Evolutionary conservation across 2,329 filamentous ascomycete genomes (phyloP), one percentile per base, ranked within the genome.

Genomic region (Byssothecium circinans): DNA sequence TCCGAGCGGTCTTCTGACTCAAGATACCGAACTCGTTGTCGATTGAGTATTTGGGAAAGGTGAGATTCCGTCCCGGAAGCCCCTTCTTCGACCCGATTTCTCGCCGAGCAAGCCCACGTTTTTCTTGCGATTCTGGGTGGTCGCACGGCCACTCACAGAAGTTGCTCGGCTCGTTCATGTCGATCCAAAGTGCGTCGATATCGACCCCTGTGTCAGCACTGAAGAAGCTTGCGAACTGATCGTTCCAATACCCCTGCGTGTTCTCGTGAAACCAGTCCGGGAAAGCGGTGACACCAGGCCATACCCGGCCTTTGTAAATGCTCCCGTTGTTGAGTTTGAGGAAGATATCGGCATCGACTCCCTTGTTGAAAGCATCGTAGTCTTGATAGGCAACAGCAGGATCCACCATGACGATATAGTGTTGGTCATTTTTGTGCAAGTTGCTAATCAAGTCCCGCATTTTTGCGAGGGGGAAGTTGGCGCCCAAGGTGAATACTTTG

Each of bases 381-480:
- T 65, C 50, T 42, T 67, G 61, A 32, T 60, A 62, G 1, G 75
- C 76, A 7, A 83, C 78, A 22, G 84, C 84, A 58, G 86, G 85
- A 58, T 92, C 88, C 0, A 92, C 87, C 87, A 92, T 94, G 35
- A 91, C 75, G 38, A 89, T 80, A 55, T 88, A 88, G 44, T 88
- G 80, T 62, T 89, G 86, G 38, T 86, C 66, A 47, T 83, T 78
- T 5, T 70, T 68, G 58, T 90, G 87, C 1, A 92, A 75, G 22
- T 85, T 78, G 35, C 80, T 74, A 22, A 87, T 82, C 1, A 91
- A 69, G 52, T 83, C 77, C 34, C 81, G 82, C 74, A 89, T 79
- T 60, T 78, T 75, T 1, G 75, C 50, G 4, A 87, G 65, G 0
- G 85, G 81, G 58, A 84, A 89, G 14, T 81, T 74, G 3, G 82